These are phyloP conservation scores for Akanthomyces uredinophilus DNA, from an alignment of 2,329 filamentous ascomycete genomes.

Conservation along the genomic window DNA sequence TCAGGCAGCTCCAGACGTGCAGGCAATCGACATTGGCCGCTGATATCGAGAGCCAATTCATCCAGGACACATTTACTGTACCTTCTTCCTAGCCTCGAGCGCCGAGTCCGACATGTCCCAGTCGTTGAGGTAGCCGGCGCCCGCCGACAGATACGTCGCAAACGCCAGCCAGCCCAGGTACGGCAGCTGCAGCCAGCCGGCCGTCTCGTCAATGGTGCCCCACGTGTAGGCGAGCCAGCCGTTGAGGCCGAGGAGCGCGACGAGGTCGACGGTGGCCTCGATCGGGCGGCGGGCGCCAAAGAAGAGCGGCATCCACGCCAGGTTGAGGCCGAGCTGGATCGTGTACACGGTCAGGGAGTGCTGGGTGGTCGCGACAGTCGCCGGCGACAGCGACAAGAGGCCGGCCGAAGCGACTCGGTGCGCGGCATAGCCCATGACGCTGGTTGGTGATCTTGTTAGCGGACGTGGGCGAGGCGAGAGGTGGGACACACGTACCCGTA, in stretches of 20 bases:
- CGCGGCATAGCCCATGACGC: conserved; percentile 81
- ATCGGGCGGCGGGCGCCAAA: conserved; percentile 71
- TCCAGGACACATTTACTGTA: not conserved
- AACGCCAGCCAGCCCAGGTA: conserved; percentile 86
- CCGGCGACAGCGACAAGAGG: conserved; percentile 50
- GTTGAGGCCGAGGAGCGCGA: conserved; percentile 65
- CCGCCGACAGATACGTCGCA: conserved; percentile 76
- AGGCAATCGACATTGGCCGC: too few species aligned
- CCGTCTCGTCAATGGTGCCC: conserved; percentile 65
- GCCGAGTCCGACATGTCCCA: conserved; percentile 50
- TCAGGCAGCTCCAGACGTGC: not conserved
- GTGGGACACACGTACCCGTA: conserved; percentile 42
- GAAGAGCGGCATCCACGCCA: conserved; percentile 90
- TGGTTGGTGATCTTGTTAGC: conserved; percentile 18
- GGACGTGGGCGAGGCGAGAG: not conserved
- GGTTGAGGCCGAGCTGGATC: conserved; percentile 77
- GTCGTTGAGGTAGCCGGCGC: conserved; percentile 61
- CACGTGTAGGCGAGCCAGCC: conserved; percentile 72
- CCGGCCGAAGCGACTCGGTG: conserved; percentile 68
- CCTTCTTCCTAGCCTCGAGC: not conserved
- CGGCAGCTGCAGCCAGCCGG: conserved; percentile 70
- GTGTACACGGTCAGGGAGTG: conserved; percentile 77
- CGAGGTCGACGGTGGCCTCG: conserved; percentile 69
- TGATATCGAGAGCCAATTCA: too few species aligned
- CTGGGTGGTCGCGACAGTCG: conserved; percentile 54